Conservation (phyloP, 2,329 filamentous ascomycete species). For the Aspergillus calidoustus region DNA sequence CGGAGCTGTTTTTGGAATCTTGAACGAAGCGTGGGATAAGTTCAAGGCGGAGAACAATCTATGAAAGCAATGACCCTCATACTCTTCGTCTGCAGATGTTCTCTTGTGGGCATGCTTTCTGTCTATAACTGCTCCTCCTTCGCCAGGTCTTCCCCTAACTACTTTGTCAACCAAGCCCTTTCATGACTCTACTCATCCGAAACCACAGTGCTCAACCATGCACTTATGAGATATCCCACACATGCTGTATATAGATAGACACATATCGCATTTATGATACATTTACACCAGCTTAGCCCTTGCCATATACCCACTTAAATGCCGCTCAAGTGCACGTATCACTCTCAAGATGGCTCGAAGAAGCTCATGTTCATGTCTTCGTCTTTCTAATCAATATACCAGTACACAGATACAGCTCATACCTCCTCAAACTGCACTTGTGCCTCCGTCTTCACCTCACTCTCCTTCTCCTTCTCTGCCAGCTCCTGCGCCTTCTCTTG, state of each 20-base stretch:
- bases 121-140: neutral
- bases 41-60: constrained; percentile 67
- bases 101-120: neutral
- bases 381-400: neutral
- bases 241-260: constrained; percentile 22
- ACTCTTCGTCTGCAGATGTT: neutral
- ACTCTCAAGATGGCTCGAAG: neutral
- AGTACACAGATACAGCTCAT: constrained; percentile 7
- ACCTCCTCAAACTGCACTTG: neutral
- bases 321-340: neutral
- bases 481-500: constrained; percentile 29
- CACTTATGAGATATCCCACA: constrained; percentile 10
- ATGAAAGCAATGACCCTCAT: constrained; percentile 31
- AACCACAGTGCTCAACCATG: neutral
- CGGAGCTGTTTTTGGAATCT: constrained; percentile 65
- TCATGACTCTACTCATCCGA: neutral
- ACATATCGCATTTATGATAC: constrained; percentile 12
- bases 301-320: neutral
- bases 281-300: neutral
- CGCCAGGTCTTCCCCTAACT: neutral
- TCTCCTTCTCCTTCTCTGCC: constrained; percentile 18
- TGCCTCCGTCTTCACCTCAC: constrained; percentile 8
- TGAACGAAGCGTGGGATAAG: constrained; percentile 72
- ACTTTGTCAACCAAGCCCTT: neutral
- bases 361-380: neutral